Conservation (phyloP, 192 early-diverging fungal species). For the Lunasporangiospora selenospora region DNA sequence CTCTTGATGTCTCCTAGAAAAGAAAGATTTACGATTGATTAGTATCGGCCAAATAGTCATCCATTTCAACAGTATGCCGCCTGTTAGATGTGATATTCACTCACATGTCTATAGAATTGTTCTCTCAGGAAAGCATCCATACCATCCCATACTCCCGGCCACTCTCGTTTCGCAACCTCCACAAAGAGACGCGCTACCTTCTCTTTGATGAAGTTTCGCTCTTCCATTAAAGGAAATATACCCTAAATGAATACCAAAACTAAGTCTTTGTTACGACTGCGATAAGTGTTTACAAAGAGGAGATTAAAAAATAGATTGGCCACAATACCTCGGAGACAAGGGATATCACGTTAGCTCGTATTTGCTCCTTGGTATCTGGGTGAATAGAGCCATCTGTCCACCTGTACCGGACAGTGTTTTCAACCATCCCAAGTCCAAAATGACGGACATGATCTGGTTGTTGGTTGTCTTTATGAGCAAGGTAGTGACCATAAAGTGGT, state of each 20-base stretch:
- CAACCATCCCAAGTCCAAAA: slow-evolving; percentile 68
- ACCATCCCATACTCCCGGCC: slow-evolving; percentile 65
- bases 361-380: slow-evolving; percentile 32
- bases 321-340: slow-evolving; percentile 39
- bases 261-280: not conserved
- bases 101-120: slow-evolving; percentile 54
- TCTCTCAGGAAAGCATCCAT: slow-evolving; percentile 57
- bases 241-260: slow-evolving; percentile 35
- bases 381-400: slow-evolving; percentile 58
- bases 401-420: slow-evolving; percentile 57
- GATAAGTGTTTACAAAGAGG: not conserved
- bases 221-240: slow-evolving; percentile 36
- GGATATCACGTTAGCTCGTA: slow-evolving; percentile 49
- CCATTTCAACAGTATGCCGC: too few species aligned
- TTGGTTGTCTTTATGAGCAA: slow-evolving; percentile 57
- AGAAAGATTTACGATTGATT: not conserved
- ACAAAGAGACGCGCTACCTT: slow-evolving; percentile 64
- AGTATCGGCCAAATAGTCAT: too few species aligned
- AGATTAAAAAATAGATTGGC: slow-evolving; percentile 17
- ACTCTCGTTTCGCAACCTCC: slow-evolving; percentile 66
- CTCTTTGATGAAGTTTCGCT: slow-evolving; percentile 63
- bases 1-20: slow-evolving; percentile 53
- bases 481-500: slow-evolving; percentile 60
- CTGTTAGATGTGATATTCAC: too few species aligned
- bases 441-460: slow-evolving; percentile 58